Conservation (phyloP, 2,329 filamentous ascomycete species). For the Monilinia laxa region DNA sequence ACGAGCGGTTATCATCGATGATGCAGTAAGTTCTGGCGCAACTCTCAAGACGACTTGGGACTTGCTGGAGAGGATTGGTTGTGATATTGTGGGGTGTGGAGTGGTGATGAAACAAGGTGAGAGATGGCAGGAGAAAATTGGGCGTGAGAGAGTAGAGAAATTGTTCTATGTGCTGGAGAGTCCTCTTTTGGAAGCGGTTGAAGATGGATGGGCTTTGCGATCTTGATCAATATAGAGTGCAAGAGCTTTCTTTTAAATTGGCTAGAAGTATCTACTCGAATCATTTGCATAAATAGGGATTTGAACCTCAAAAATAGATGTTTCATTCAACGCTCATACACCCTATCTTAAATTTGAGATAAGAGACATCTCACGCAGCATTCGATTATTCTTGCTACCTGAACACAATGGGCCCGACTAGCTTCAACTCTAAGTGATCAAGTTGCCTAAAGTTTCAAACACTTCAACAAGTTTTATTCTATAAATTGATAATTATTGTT, state of each 20-base stretch:
- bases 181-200: conserved; percentile 33
- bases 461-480: rapidly evolving
- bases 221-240: neutral
- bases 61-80: conserved; percentile 32
- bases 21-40: conserved; percentile 36
- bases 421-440: neutral
- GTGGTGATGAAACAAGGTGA: conserved; percentile 37
- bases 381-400: neutral
- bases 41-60: conserved; percentile 36
- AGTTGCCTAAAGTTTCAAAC: neutral
- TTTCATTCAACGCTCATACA: too few relatives aligned
- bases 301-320: too few relatives aligned
- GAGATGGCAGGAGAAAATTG: conserved; percentile 32
- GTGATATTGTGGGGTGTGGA: conserved; percentile 31
- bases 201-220: conserved; percentile 32
- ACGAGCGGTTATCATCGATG: conserved; percentile 34
- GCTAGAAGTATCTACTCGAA: too few relatives aligned
- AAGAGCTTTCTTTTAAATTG: neutral
- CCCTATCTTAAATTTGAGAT: neutral
- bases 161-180: conserved; percentile 34
- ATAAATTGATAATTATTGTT: neutral
- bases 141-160: conserved; percentile 26
- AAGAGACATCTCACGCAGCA: neutral
- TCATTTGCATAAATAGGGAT: neutral
- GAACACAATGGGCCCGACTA: too few relatives aligned